A percentile compares a stretch with the other conserved stretches of the same genome.
Evolutionary conservation across 2,329 filamentous ascomycete genomes (phyloP).

Genomic region (Chaetomium strumarium): DNA sequence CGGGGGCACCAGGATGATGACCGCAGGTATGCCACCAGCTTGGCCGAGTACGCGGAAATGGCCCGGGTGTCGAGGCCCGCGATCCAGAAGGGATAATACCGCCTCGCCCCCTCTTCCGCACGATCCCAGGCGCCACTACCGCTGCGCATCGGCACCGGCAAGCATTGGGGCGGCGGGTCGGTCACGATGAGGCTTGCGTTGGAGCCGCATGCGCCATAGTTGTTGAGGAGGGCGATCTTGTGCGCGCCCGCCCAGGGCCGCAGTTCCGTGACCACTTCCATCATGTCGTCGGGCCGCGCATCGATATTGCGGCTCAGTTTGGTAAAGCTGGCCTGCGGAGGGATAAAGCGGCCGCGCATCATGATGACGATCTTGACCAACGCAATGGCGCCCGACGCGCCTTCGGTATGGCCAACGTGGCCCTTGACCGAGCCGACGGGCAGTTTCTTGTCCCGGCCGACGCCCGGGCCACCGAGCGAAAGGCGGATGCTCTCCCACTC

Average conservation of each 20-base stretch:
- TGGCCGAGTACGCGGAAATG: neutral
- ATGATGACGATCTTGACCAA: slow-evolving; percentile 32
- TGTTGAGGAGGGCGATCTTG: slow-evolving; percentile 28
- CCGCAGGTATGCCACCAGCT: neutral
- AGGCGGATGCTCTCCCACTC: slow-evolving; percentile 22
- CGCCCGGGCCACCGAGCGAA: neutral
- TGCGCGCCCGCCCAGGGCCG: slow-evolving; percentile 21
- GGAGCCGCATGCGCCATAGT: slow-evolving; percentile 32
- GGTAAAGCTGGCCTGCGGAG: slow-evolving; percentile 31
- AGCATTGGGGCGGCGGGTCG: slow-evolving; percentile 10
- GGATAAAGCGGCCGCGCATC: slow-evolving; percentile 26
- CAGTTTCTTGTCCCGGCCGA: slow-evolving; percentile 6
- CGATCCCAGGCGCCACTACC: too few relatives aligned
- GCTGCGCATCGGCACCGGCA: too few relatives aligned
- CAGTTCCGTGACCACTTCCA: slow-evolving; percentile 18
- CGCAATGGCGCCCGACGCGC: slow-evolving; percentile 27
- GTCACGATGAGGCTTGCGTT: slow-evolving; percentile 25
- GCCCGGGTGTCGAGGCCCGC: slow-evolving; percentile 3
- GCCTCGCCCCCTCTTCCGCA: too few relatives aligned
- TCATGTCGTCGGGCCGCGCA: slow-evolving; percentile 11
- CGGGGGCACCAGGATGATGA: neutral
- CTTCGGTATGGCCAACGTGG: slow-evolving; percentile 31
- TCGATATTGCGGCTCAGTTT: slow-evolving; percentile 26
- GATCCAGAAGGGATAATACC: slow-evolving; percentile 6
- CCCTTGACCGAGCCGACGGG: slow-evolving; percentile 31